These are phyloP conservation scores for Alternaria sp. DNA, from an alignment of 2,329 filamentous ascomycete species.

Conservation along the genomic window DNA sequence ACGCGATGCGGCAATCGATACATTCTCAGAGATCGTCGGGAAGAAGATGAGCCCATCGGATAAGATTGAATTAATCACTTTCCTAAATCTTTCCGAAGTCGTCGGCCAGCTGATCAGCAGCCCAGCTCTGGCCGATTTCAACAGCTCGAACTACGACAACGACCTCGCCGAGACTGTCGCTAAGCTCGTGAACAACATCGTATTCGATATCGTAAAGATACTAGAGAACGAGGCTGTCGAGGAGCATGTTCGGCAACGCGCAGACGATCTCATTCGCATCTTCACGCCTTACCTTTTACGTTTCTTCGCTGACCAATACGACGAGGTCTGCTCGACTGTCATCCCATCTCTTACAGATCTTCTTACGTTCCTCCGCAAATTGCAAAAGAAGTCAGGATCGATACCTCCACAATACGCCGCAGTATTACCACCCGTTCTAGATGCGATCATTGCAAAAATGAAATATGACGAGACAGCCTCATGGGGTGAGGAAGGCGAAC, in stretches of 20 bases:
- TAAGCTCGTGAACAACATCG: slow-evolving; percentile 89
- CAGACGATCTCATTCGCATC: slow-evolving; percentile 79
- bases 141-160: slow-evolving; percentile 87
- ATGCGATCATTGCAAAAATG: slow-evolving; percentile 95
- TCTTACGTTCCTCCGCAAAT: slow-evolving; percentile 85
- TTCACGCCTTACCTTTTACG: slow-evolving; percentile 88
- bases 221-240: slow-evolving; percentile 73
- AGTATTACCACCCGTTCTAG: slow-evolving; percentile 85
- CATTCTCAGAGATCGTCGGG: slow-evolving; percentile 91
- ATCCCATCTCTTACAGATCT: slow-evolving; percentile 93
- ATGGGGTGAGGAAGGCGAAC: slow-evolving; percentile 93
- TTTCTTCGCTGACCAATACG: slow-evolving; percentile 97
- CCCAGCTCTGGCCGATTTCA: slow-evolving; percentile 77
- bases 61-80: slow-evolving; percentile 92
- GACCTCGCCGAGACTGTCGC: slow-evolving; percentile 95
- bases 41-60: slow-evolving; percentile 97
- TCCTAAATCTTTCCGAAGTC: slow-evolving; percentile 85
- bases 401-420: slow-evolving; percentile 77
- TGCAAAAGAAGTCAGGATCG: slow-evolving; percentile 66
- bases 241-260: slow-evolving; percentile 71
- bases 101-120: slow-evolving; percentile 85
- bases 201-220: slow-evolving; percentile 85
- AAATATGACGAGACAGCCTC: slow-evolving; percentile 92
- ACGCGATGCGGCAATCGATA: slow-evolving; percentile 89
- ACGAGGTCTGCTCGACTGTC: slow-evolving; percentile 95